Evolutionary conservation across 1,139 yeast genomes (phyloP), one percentile per base, ranked within the genome.

Genomic region (Lizanozyma gosingica): DNA sequence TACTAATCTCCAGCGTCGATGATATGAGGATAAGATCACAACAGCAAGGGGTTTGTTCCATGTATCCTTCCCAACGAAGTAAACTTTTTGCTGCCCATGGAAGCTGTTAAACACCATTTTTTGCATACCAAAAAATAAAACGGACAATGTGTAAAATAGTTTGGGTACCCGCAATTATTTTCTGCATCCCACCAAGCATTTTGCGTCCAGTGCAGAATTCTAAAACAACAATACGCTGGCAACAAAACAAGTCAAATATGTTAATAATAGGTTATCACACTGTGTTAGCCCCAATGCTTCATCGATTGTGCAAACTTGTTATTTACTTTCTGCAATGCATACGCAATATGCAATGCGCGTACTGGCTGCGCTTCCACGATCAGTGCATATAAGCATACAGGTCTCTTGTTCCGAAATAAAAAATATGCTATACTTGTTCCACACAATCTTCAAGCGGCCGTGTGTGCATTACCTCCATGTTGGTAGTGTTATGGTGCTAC

Each of bases 121-220:
- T 11, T 22, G 11, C 29, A 22, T 22, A 11, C 29, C 9, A 22
- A 22, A 22, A 6, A 22, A 22, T 22, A 22, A 22, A 22, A 22
- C 29, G 29, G 11, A 22, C 29, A 22, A 22, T 22, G 29, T n/a
- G n/a, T n/a, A 55, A 40, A 53, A 62, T 14, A 52, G 46, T 40
- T 6, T 22, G 29, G 29, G 11, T 11, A 22, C 29, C 11, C 11
- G 29, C 29, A 22, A 6, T 22, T n/a, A n/a, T n/a, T n/a, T n/a
- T n/a, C n/a, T 6, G 6, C 29, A 22, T 22, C 29, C 11, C 6
- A 22, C 6, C 11, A 11, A 11, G 29, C 29, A 6, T 22, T 22
- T 22, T 22, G 29, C 29, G 11, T 22, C 29, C 29, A 22, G 9
- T 22, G 29, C 29, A 22, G 29, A 6, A 22, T 22, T 22, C 29